Evolutionary conservation across 129 eudicot species (phyloP).

Genomic region (Smallanthus sonchifolius): DNA sequence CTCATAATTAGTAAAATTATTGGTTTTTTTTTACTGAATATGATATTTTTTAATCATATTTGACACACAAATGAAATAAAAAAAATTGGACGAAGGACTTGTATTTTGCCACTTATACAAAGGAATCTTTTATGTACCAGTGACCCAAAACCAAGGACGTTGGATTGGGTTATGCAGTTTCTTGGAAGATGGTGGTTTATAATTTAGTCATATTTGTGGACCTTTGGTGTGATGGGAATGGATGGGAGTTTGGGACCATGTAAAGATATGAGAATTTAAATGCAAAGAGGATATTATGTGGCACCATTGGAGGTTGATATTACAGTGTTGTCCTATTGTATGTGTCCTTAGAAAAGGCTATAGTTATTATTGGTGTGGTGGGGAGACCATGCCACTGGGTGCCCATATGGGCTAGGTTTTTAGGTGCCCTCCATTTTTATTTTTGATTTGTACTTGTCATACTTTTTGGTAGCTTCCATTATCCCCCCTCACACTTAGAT

Average conservation of each 20-base stretch:
- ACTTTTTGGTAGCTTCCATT: slow-evolving; percentile 3
- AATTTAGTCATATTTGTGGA: slow-evolving; percentile 6
- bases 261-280: slow-evolving; percentile 22
- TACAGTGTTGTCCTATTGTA: slow-evolving; percentile 29
- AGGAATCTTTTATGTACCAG: not conserved
- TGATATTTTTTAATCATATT: not conserved
- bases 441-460: slow-evolving; percentile 42
- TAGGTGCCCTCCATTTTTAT: slow-evolving; percentile 21
- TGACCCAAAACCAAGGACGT: not conserved
- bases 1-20: not conserved
- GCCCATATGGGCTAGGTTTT: slow-evolving; percentile 39
- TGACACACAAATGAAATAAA: not conserved
- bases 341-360: slow-evolving; percentile 27
- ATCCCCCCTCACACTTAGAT: not conserved
- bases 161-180: not conserved
- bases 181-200: not conserved
- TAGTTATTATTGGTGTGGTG: slow-evolving; percentile 39
- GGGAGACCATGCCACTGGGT: slow-evolving; percentile 43
- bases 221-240: slow-evolving; percentile 19
- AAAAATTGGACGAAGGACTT: not conserved
- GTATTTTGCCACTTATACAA: not conserved
- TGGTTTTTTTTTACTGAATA: not conserved
- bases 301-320: slow-evolving; percentile 32
- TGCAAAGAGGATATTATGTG: slow-evolving; percentile 15
- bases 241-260: slow-evolving; percentile 32